Conservation (phyloP, 257 asterid species). For the Jaltomata sinuosa region DNA sequence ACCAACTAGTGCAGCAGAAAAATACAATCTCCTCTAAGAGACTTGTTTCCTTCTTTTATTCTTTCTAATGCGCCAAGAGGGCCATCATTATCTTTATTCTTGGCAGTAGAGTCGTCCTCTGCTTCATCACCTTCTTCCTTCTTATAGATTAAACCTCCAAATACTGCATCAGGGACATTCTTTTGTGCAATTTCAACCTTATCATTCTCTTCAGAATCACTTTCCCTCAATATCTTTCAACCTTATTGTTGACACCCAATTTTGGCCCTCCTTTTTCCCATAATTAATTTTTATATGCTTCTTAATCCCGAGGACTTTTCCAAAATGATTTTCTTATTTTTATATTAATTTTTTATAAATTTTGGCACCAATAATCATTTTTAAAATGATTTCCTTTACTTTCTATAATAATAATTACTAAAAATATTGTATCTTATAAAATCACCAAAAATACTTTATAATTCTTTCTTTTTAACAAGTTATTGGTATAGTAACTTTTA, state of each 20-base stretch:
- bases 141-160: constrained; percentile 76
- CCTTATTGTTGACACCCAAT: constrained; percentile 77
- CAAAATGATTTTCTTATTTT: no score
- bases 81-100: constrained; percentile 25
- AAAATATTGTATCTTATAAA: no score
- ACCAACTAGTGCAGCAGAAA: not conserved
- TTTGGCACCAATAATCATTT: no score
- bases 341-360: no score
- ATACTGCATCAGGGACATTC: constrained; percentile 80
- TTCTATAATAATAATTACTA: no score
- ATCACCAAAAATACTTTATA: no score
- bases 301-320: no score
- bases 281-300: no score
- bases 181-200: constrained; percentile 75
- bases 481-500: no score
- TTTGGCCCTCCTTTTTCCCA: no score
- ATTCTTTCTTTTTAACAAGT: no score
- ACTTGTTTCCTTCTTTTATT: constrained; percentile 61
- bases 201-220: constrained; percentile 75
- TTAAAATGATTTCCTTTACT: no score
- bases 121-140: constrained; percentile 37
- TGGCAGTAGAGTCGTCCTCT: constrained; percentile 13
- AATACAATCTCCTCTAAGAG: not conserved
- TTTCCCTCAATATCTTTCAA: constrained; percentile 75
- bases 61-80: constrained; percentile 72